phyloP scores from a whole-genome alignment of 1,284 basidiomycete species.

The Neonothopanus nambi region DNA sequence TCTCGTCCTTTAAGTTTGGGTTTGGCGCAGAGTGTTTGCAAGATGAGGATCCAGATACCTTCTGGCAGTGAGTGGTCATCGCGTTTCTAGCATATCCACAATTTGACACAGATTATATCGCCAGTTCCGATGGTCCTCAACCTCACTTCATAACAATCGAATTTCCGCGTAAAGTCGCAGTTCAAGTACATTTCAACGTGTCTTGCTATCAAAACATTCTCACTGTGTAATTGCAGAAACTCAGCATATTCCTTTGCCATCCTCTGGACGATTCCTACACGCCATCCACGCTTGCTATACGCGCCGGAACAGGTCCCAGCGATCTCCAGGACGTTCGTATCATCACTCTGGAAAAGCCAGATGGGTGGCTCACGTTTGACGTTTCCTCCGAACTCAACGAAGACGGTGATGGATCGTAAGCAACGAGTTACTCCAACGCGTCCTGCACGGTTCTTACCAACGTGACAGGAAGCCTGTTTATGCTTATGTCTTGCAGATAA shows the following conservation, averaged over 20 bases:
- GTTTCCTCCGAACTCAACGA: constrained; percentile 79
- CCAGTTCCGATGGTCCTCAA: constrained; percentile 94
- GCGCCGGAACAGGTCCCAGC: constrained; percentile 88
- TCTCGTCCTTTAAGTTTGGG: constrained; percentile 95
- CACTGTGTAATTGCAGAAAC: constrained; percentile 62
- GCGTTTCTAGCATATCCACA: constrained; percentile 1
- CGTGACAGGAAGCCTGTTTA: constrained; percentile 77
- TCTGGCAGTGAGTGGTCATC: constrained; percentile 87
- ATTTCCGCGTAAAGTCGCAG: constrained; percentile 87
- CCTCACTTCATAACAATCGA: constrained; percentile 95
- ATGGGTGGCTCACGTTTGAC: constrained; percentile 94
- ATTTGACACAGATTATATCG: constrained; percentile 5
- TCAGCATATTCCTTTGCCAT: constrained; percentile 88
- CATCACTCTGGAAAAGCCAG: constrained; percentile 84
- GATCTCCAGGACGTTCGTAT: constrained; percentile 93
- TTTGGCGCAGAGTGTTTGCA: constrained; percentile 92
- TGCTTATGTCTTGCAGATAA: constrained; percentile 89
- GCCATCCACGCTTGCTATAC: constrained; percentile 85
- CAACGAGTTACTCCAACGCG: constrained; percentile 18
- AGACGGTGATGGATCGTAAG: constrained; percentile 73
- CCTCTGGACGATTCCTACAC: constrained; percentile 96
- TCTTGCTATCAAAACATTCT: not conserved
- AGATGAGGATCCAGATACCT: constrained; percentile 88
- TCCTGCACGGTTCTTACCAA: constrained; percentile 3
- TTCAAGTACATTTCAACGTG: constrained; percentile 62